Base-by-base conservation (phyloP, 495 filamentous ascomycete genomes). In the Podospora pseudocomata region DNA sequence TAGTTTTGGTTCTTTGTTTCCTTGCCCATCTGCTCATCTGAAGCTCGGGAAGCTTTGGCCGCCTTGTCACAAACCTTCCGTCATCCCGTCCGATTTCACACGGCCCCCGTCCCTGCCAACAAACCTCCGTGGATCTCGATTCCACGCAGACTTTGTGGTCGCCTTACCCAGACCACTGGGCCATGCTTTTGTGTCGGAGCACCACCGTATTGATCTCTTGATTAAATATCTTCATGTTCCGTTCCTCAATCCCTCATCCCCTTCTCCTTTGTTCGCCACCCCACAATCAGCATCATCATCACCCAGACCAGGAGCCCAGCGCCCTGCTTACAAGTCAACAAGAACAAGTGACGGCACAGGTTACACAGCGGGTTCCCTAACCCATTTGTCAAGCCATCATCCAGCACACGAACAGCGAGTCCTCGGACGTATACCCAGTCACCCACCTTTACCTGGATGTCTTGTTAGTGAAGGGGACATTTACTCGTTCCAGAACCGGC, bases 21-120 rank as follows among this genome's bases (percentile, higher is more conserved):
- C 61, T 49, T 32, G 28, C 34, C 26, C 18, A 7, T 16, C 39
- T 2, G 27, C 60, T 39, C 18, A 32, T 63, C 30, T 63, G 34
- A 39, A 28, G 61, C 18, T 28, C 61, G 28, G 61, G 30, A 63
- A 63, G 61, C 61, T 63, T 63, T 28, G 61, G 61, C 61, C 61
- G 32, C 34, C 30, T 63, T 63, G 28, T 63, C 61, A 32, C 32
- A 16, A 63, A 13, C n/a, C 61, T 63, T 63, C 32, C 61, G 61
- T 63, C 61, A 63, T 63, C 61, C 61, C 32, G 61, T 49, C 20
- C 61, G 18, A 63, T 49, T 63, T 19, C 18, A 28, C 28, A 20
- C 28, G 28, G n/a, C 15, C 61, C 60, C 32, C 61, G 61, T 63
- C 61, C 60, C 61, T 63, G 61, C 61, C 61, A 63, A 20, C 28